Evolutionary conservation across 495 filamentous ascomycete species (phyloP), one percentile per base, ranked within the genome.

Genomic region (Aspergillus affinis): DNA sequence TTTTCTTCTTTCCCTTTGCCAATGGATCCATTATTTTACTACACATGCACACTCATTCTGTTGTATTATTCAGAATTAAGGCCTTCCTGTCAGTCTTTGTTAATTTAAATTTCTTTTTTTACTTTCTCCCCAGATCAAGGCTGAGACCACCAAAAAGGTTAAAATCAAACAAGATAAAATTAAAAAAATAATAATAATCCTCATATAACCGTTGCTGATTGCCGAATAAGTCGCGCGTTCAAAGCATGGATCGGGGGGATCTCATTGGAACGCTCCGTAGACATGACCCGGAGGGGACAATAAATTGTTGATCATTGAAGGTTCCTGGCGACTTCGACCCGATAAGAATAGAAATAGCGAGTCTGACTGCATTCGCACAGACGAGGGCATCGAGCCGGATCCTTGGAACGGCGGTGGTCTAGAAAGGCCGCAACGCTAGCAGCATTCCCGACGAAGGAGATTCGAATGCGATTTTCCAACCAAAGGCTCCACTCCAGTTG

Each of bases 331-430:
- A 48, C 29, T 47, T 48, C 27, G 32, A 30, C 18, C 15, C 49
- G 21, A 17, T 17, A 3, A 15, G 23, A 26, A 26, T 55, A 29
- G 27, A 36, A 20, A 55, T 3, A 20, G 50, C 36, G 23, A 60
- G 58, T 54, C 58, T 49, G 15, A 20, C 51, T 60, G 51, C 51
- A 51, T 48, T 57, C 36, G 62, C 50, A 48, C 44, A 54, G 32
- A 15, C 48, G 56, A 55, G 59, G 54, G 6, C 36, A 45, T 9
- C 19, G 48, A 54, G 4, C 54, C 50, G 57, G 66, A 72, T 62
- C 74, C 71, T 65, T 64, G 74, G 71, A 72, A 72, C 65, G 58
- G 58, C 50, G 59, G 58, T 48, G 61, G 72, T 70, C 70, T 72
- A 69, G 68, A 74, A 71, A 70, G 61, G 62, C 62, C 66, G 51